Conservation (phyloP, 768 basidiomycete species). For the Hericium coralloides region DNA sequence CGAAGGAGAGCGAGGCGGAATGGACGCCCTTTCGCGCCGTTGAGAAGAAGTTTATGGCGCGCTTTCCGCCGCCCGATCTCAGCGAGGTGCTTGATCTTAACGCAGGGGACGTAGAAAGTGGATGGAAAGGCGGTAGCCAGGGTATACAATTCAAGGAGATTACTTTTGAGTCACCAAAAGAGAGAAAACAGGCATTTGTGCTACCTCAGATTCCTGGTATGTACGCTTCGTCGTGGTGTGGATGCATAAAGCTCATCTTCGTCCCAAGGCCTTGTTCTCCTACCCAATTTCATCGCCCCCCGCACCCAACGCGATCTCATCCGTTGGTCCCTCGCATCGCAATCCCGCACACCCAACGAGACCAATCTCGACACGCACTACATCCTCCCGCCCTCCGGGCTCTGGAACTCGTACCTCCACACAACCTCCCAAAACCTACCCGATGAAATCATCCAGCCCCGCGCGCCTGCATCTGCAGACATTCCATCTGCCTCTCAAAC, state of each 20-base stretch:
- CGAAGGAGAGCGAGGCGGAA: slow-evolving; percentile 31
- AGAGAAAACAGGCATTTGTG: slow-evolving; percentile 28
- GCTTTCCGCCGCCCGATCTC: slow-evolving; percentile 72
- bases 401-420: slow-evolving; percentile 61
- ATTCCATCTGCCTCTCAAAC: slow-evolving; percentile 18
- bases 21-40: slow-evolving; percentile 73
- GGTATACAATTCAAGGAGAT: slow-evolving; percentile 35
- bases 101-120: slow-evolving; percentile 29
- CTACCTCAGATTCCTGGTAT: slow-evolving; percentile 53
- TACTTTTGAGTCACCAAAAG: slow-evolving; percentile 22
- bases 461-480: slow-evolving; percentile 21
- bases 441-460: slow-evolving; percentile 32
- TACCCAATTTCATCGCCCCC: slow-evolving; percentile 64
- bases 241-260: background rate
- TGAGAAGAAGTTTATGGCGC: slow-evolving; percentile 75
- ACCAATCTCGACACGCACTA: slow-evolving; percentile 91
- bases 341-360: slow-evolving; percentile 74
- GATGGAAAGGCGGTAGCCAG: slow-evolving; percentile 34
- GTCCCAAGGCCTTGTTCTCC: slow-evolving; percentile 66
- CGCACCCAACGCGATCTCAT: slow-evolving; percentile 61
- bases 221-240: slow-evolving; percentile 7
- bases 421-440: slow-evolving; percentile 20
- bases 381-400: slow-evolving; percentile 55
- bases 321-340: slow-evolving; percentile 63
- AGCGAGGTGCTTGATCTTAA: slow-evolving; percentile 61